Evolutionary conservation across 2,329 filamentous ascomycete genomes (phyloP).

Genomic region (Xylogone sp.): DNA sequence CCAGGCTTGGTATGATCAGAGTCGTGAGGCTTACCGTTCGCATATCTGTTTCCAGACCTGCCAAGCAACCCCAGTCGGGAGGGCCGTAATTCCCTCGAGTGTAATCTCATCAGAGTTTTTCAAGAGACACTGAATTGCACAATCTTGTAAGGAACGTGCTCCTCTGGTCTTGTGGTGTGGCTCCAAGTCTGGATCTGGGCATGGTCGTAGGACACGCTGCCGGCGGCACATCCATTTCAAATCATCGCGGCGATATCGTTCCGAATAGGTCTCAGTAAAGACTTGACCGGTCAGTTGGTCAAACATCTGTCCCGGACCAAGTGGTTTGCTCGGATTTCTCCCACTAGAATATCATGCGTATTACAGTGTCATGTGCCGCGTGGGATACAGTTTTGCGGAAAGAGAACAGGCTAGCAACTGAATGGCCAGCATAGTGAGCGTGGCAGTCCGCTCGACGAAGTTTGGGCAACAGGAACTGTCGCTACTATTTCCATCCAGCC

Average conservation of each 20-base stretch:
- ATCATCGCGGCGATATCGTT: neutral
- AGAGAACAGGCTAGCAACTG: too few species aligned
- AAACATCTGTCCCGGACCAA: conserved; percentile 10
- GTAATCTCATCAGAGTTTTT: conserved; percentile 17
- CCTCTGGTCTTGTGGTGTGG: conserved; percentile 9
- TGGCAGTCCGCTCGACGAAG: too few species aligned
- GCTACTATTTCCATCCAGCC: too few species aligned
- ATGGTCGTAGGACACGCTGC: neutral
- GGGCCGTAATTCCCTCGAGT: conserved; percentile 12
- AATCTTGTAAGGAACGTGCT: conserved; percentile 17
- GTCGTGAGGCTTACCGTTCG: neutral
- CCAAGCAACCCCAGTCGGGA: conserved; percentile 14
- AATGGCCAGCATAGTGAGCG: too few species aligned
- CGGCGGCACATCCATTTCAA: neutral
- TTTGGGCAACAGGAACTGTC: too few species aligned
- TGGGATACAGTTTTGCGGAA: neutral
- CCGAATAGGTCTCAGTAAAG: conserved; percentile 16
- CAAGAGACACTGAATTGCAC: conserved; percentile 17
- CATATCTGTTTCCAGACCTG: conserved; percentile 16
- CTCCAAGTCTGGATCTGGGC: neutral
- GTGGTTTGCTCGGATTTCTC: neutral
- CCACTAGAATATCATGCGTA: neutral
- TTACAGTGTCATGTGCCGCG: neutral
- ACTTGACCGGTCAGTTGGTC: conserved; percentile 24
- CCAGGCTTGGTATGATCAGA: neutral